phyloP scores from a whole-genome alignment of 2,329 filamentous ascomycete species.

The Neurospora crassa region DNA sequence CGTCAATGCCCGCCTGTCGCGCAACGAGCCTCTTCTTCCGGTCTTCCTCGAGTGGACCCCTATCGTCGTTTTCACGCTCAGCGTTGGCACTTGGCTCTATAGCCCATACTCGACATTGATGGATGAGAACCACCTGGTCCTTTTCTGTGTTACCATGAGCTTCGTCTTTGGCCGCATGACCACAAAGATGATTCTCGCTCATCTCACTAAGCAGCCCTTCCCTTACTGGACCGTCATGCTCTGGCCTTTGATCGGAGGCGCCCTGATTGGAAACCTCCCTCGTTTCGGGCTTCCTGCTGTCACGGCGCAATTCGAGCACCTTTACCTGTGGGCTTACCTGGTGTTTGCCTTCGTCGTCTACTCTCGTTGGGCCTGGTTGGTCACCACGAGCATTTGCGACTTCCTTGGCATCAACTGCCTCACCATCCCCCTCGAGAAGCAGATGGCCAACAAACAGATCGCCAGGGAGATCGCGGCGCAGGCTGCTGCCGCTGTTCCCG shows the following conservation, averaged over 20 bases:
- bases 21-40: slow-evolving; percentile 65
- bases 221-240: slow-evolving; percentile 95
- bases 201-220: slow-evolving; percentile 87
- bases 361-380: slow-evolving; percentile 83
- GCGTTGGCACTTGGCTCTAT: slow-evolving; percentile 76
- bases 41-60: slow-evolving; percentile 92
- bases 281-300: slow-evolving; percentile 61
- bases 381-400: slow-evolving; percentile 83
- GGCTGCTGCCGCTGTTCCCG: background rate
- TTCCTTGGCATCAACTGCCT: slow-evolving; percentile 92
- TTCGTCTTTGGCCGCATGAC: slow-evolving; percentile 98
- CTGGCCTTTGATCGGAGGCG: slow-evolving; percentile 75
- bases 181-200: slow-evolving; percentile 96
- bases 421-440: slow-evolving; percentile 64
- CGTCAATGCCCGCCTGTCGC: slow-evolving; percentile 59
- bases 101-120: slow-evolving; percentile 79
- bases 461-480: slow-evolving; percentile 3
- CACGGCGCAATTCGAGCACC: slow-evolving; percentile 57
- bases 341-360: slow-evolving; percentile 78
- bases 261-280: slow-evolving; percentile 73
- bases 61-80: slow-evolving; percentile 69
- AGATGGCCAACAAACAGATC: slow-evolving; percentile 37
- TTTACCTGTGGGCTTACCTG: slow-evolving; percentile 79
- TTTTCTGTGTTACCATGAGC: slow-evolving; percentile 90
- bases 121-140: slow-evolving; percentile 73